Evolutionary conservation across 441 rosid genomes (phyloP).

Genomic region (Euphorbia schlechtendalii): DNA sequence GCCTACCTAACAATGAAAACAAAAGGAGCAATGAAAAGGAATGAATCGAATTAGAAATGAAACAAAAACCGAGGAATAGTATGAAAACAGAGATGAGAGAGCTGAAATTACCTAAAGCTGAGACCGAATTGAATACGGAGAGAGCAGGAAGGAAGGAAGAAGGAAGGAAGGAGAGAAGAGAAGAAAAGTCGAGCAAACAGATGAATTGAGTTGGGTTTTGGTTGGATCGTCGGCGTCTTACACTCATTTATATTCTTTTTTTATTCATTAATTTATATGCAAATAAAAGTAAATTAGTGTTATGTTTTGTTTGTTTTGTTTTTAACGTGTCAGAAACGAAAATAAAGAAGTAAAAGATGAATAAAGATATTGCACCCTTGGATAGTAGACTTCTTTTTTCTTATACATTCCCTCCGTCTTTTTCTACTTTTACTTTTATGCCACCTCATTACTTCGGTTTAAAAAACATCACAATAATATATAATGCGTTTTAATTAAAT

Average conservation of each 20-base stretch:
- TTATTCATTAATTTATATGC: background rate
- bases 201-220: slow-evolving; percentile 11
- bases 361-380: background rate
- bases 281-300: slow-evolving; percentile 1
- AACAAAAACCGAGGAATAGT: no score
- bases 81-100: background rate
- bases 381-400: background rate
- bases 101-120: slow-evolving; percentile 25
- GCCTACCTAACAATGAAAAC: background rate
- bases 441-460: background rate
- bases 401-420: background rate
- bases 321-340: background rate
- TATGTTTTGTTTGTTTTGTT: background rate
- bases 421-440: background rate
- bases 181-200: slow-evolving; percentile 16
- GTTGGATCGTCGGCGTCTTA: slow-evolving; percentile 48
- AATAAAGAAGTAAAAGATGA: background rate
- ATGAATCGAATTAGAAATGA: background rate
- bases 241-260: slow-evolving; percentile 5
- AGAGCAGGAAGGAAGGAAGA: background rate
- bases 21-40: background rate
- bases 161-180: slow-evolving; percentile 6
- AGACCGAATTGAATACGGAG: slow-evolving; percentile 10
- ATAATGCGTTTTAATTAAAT: no score
- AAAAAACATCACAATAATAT: background rate